These are phyloP conservation scores for Heritiera fomes DNA, from an alignment of 345 rosid genomes.

Conservation along the genomic window DNA sequence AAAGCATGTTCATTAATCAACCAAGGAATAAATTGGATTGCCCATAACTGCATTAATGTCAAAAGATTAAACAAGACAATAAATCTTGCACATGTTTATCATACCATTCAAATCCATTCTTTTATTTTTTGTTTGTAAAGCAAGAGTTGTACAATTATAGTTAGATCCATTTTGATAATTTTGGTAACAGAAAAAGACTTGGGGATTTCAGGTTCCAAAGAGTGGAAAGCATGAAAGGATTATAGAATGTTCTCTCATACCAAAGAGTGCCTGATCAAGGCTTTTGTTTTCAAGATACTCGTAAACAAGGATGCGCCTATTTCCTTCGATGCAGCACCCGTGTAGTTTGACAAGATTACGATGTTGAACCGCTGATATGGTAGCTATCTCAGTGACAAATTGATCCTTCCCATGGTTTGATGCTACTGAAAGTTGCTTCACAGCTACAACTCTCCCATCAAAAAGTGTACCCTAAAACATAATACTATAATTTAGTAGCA, in stretches of 20 bases:
- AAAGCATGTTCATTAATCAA: not conserved
- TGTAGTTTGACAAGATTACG: conserved; percentile 69
- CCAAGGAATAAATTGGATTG: not conserved
- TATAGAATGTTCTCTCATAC: conserved; percentile 30
- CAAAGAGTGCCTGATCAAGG: conserved; percentile 68
- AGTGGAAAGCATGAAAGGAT: not conserved
- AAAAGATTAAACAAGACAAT: not conserved
- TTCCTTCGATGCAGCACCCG: conserved; percentile 70
- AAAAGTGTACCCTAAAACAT: conserved; percentile 31
- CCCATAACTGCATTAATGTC: not conserved
- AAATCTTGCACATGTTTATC: not conserved
- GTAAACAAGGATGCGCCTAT: conserved; percentile 62
- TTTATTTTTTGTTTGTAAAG: not conserved
- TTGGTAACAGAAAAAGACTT: not conserved
- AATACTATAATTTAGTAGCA: not conserved
- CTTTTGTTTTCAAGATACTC: conserved; percentile 74
- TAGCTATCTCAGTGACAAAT: conserved; percentile 38
- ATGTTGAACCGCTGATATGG: conserved; percentile 55
- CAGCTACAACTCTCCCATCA: conserved; percentile 42
- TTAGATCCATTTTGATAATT: not conserved
- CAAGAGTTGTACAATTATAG: not conserved
- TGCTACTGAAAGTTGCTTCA: conserved; percentile 37
- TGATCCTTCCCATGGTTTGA: conserved; percentile 44
- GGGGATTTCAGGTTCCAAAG: not conserved
- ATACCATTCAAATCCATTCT: not conserved